Evolutionary conservation across 2,329 filamentous ascomycete genomes (phyloP), one percentile per base, ranked within the genome.

Genomic region (Spiromastix sp.): DNA sequence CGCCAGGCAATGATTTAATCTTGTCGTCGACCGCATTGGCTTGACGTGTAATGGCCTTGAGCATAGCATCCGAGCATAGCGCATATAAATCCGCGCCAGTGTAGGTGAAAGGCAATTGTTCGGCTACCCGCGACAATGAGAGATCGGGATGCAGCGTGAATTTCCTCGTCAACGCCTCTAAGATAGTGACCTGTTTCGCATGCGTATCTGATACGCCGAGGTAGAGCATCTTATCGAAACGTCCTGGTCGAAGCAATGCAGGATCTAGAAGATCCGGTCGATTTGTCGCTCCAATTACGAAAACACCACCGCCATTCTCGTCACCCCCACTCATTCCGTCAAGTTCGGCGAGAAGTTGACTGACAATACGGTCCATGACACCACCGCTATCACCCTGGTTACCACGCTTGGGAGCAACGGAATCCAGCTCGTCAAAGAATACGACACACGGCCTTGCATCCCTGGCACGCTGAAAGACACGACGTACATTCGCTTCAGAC

Each of bases 391-490:
- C 91, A 46, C 91, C 91, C 42, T 86, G 74, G 40, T 87, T 95
- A 64, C 91, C 93, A 80, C 93, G 89, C 50, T 89, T 93, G 74
- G 96, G 96, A 64, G 93, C 91, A 58, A 98, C 98, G 1, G 91
- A 98, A 57, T 98, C 91, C 64, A 98, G 67, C 70, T 98, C 91
- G 52, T 98, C 91, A 46, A 98, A 76, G 80, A 98, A 98, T 52
- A 98, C 91, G 42, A 98, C 85, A 55, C 93, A 98, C 66, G 91
- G 91, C 51, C 91, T 89, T 41, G 93, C 91, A 45, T 91, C 93
- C 58, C 91, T 85, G 48, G 91, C 91, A 77, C 96, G 98, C 76
- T 98, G 91, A 64, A 98, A 98, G 53, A 98, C 96, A 61, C 96
- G 91, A 59, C 91, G 84, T 48, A 98, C 96, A 69, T 98, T 98